Base-by-base conservation (phyloP, 768 basidiomycete genomes). In the Boletus rubropictus region DNA sequence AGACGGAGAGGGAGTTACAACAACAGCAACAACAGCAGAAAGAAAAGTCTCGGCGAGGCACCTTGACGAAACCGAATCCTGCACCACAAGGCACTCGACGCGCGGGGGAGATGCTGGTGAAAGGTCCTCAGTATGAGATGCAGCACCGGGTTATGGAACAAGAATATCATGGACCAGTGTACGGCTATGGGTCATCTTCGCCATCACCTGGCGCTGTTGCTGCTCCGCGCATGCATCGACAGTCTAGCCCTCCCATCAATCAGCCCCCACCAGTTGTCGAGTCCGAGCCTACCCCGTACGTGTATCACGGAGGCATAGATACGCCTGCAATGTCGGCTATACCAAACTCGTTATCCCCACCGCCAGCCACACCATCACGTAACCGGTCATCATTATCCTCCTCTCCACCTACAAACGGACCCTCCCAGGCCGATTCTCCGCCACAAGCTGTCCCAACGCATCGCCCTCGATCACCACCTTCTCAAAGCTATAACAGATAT, bases 81-180 rank as follows among this genome's bases (percentile, higher is more conserved):
- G 73, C 75, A 17, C 66, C 72, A 39, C 66, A 71, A 8, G 71
- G 68, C 15, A 72, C 76, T 24, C 74, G 74, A 29, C 78, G 91
- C 27, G 74, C 81, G 37, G 89, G 87, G 7, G 94, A 96, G 68
- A 90, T 81, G 71, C 84, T 92, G 7, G 79, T 97, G 44, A 82
- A 84, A 52, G 82, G 88, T 5, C 90, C 94, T 32, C 87, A 90
- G 58, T 97, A 95, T 62, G 94, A 95, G 59, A 84, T 89, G 79
- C 94, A 97, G 63, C 87, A 91, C 64, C 82, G 86, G 20, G 88
- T 84, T 41, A 91, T 97, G 78, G 89, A 93, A 64, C 86, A 93
- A 57, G 90, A 95, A 62, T 88, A 89, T 53, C 73, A 74, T 40
- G 74, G 71, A 8, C 56, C 66, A 39, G 55, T 46, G 4, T 60